A percentile compares a stretch with the other conserved stretches of the same genome.
Evolutionary conservation across 768 basidiomycete genomes (phyloP).

Genomic region (Boletus rufocinnamomeus): DNA sequence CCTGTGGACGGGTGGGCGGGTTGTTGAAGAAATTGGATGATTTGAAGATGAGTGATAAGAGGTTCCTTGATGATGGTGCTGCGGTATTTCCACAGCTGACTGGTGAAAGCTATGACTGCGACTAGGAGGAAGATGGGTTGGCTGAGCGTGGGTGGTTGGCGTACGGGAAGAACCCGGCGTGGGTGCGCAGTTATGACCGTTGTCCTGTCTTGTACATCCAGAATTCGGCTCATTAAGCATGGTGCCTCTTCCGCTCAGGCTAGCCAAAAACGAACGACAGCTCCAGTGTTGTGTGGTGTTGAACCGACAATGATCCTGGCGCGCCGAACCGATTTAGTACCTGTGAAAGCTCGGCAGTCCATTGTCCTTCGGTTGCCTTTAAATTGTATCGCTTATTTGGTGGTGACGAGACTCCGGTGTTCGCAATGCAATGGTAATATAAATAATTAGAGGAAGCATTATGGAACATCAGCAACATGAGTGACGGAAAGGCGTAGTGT

Average conservation of each 20-base stretch:
- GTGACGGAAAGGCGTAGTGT: conserved; percentile 5
- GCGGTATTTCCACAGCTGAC: conserved; percentile 58
- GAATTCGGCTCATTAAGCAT: conserved; percentile 28
- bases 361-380: background rate
- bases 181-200: conserved; percentile 36
- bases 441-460: conserved; percentile 20
- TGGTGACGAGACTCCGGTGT: background rate
- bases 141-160: conserved; percentile 32
- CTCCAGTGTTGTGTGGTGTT: background rate
- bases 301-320: background rate
- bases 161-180: conserved; percentile 46
- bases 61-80: conserved; percentile 64
- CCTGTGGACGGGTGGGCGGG: conserved; percentile 46
- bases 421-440: conserved; percentile 1
- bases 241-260: background rate
- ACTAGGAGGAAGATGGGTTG: conserved; percentile 41
- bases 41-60: conserved; percentile 56
- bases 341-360: too few species aligned
- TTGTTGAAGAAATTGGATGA: conserved; percentile 47
- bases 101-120: conserved; percentile 59
- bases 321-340: background rate
- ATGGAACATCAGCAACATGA: conserved; percentile 18
- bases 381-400: background rate
- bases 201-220: conserved; percentile 23
- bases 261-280: background rate